Percentiles rank a stretch among this genome's conserved stretches.
Conservation (phyloP, 2,329 filamentous ascomycete genomes). For the Arthrobotrys iridis region DNA sequence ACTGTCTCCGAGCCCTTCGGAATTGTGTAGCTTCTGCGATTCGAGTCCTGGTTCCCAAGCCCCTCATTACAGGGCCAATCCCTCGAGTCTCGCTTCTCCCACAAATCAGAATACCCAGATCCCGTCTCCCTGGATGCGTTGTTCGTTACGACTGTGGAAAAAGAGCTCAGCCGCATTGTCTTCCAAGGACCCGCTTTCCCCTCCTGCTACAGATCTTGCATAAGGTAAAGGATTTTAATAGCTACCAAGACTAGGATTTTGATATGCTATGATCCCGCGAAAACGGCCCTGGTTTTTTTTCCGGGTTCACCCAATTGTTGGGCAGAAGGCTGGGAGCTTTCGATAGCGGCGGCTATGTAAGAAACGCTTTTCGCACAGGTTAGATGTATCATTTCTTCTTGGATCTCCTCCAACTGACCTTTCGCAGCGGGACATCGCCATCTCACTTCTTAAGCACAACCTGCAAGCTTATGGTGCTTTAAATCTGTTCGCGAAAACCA, state of each 20-base stretch:
- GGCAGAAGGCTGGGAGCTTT: background rate
- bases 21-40: constrained; percentile 9
- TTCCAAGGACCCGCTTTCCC: constrained; percentile 6
- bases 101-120: background rate
- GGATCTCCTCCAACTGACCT: background rate
- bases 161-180: constrained; percentile 5
- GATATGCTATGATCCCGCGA: constrained; percentile 3
- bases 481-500: background rate
- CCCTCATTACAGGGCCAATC: constrained; percentile 3
- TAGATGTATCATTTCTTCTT: background rate
- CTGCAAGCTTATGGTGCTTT: background rate
- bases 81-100: constrained; percentile 4
- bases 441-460: background rate
- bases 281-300: background rate
- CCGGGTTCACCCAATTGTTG: background rate
- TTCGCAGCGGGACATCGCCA: background rate
- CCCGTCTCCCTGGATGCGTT: background rate
- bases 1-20: too few relatives aligned
- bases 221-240: too few relatives aligned
- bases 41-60: background rate
- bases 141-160: background rate
- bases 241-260: too few relatives aligned
- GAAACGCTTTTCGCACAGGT: background rate
- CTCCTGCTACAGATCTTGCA: constrained; percentile 10
- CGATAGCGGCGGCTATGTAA: background rate